Percentiles rank a stretch among this genome's conserved stretches.
Conservation (phyloP, 2,329 filamentous ascomycete species). For the Aspergillus persii region DNA sequence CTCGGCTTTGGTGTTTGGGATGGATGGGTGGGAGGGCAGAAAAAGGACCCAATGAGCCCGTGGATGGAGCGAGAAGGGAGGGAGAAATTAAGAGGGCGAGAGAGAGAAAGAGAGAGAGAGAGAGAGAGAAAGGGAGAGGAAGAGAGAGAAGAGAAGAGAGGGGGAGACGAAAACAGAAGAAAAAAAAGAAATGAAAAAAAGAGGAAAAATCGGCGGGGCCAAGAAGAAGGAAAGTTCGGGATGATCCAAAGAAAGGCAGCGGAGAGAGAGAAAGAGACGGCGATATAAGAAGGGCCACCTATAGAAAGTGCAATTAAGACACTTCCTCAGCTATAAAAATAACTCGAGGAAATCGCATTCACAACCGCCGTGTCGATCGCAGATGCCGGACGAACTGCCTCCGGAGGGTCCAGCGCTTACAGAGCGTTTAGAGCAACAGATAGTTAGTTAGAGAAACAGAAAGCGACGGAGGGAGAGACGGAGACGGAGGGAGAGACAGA, state of each 20-base stretch:
- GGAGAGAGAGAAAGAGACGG: background rate
- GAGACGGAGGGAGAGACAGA: too few relatives aligned
- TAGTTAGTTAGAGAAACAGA: background rate
- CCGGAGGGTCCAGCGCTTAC: background rate
- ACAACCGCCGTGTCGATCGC: background rate
- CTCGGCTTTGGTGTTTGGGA: constrained; percentile 9
- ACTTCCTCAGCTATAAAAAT: background rate
- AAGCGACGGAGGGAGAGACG: background rate
- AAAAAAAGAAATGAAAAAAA: background rate
- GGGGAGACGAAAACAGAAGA: background rate
- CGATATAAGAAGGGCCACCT: background rate
- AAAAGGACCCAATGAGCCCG: background rate
- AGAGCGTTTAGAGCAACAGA: background rate
- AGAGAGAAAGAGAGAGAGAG: background rate
- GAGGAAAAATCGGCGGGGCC: background rate
- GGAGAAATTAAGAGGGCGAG: background rate
- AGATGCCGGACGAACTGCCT: too few relatives aligned
- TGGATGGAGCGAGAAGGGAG: background rate
- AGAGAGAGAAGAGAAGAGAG: constrained; percentile 1
- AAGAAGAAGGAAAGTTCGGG: background rate
- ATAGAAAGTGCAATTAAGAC: too few relatives aligned
- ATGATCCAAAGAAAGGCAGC: background rate
- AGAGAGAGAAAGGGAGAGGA: background rate
- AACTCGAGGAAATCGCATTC: background rate
- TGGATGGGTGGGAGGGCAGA: background rate